These are phyloP conservation scores for Arachis hypogaea DNA, from an alignment of 306 rosid species.

Conservation along the genomic window DNA sequence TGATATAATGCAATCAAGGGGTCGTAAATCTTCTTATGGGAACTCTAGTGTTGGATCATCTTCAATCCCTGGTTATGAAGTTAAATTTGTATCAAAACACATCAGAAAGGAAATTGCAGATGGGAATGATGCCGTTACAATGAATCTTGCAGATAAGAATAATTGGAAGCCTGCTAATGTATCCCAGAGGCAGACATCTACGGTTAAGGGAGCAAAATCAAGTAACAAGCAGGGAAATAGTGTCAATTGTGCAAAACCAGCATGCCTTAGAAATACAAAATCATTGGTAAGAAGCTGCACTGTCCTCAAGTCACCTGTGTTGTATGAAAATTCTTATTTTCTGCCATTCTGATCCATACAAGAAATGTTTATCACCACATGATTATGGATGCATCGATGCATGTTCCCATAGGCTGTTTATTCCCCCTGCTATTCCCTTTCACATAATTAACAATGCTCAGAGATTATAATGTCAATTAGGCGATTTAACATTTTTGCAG, in stretches of 20 bases:
- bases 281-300: slow-evolving; percentile 55
- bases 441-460: background rate
- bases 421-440: slow-evolving; percentile 9
- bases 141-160: slow-evolving; percentile 48
- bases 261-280: slow-evolving; percentile 49
- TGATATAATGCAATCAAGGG: slow-evolving; percentile 49
- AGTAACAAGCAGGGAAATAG: slow-evolving; percentile 38
- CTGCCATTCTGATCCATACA: background rate
- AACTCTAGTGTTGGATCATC: slow-evolving; percentile 81
- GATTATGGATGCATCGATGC: slow-evolving; percentile 11
- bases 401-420: background rate
- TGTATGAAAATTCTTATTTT: background rate
- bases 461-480: slow-evolving; percentile 26
- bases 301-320: slow-evolving; percentile 23
- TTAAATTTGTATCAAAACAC: slow-evolving; percentile 39
- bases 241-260: slow-evolving; percentile 42
- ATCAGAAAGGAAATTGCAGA: slow-evolving; percentile 42
- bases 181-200: slow-evolving; percentile 38
- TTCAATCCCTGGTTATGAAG: slow-evolving; percentile 55
- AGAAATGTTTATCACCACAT: slow-evolving; percentile 6
- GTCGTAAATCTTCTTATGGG: slow-evolving; percentile 63
- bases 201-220: slow-evolving; percentile 41
- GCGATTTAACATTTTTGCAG: slow-evolving; percentile 40
- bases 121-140: slow-evolving; percentile 43
- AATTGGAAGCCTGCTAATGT: slow-evolving; percentile 31